phyloP scores from a whole-genome alignment of 2,329 filamentous ascomycete species.

The Fusarium denticulatum region DNA sequence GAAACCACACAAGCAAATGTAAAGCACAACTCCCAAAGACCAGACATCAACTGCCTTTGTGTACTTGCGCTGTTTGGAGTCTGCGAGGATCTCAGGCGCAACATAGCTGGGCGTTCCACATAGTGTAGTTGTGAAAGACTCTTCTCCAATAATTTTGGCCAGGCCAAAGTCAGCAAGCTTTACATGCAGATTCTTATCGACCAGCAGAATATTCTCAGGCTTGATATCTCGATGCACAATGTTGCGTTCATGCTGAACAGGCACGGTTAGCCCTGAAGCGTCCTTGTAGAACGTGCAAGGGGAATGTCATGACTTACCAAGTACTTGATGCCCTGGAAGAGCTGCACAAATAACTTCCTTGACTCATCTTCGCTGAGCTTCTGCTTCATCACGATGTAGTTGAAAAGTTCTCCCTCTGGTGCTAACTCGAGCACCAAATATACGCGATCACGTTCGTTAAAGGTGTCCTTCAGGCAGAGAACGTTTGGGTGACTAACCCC shows the following conservation, averaged over 20 bases:
- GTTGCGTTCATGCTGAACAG: slow-evolving; percentile 85
- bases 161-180: slow-evolving; percentile 97
- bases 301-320: slow-evolving; percentile 68
- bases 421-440: slow-evolving; percentile 93
- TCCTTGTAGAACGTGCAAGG: background rate
- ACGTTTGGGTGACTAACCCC: slow-evolving; percentile 95
- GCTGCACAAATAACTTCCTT: slow-evolving; percentile 86
- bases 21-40: slow-evolving; percentile 97
- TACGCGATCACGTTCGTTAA: slow-evolving; percentile 88
- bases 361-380: slow-evolving; percentile 87
- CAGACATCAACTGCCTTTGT: slow-evolving; percentile 95
- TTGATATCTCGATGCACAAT: slow-evolving; percentile 99
- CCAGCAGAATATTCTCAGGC: slow-evolving; percentile 92
- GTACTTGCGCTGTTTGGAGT: slow-evolving; percentile 84
- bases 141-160: slow-evolving; percentile 97
- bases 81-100: slow-evolving; percentile 91
- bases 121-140: slow-evolving; percentile 95
- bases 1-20: slow-evolving; percentile 96
- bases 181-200: slow-evolving; percentile 84
- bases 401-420: slow-evolving; percentile 93
- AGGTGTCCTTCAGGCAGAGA: slow-evolving; percentile 92
- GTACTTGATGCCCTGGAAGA: slow-evolving; percentile 96
- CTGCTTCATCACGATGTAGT: slow-evolving; percentile 89
- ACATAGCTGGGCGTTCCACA: slow-evolving; percentile 98
- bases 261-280: background rate